Base-by-base conservation (phyloP, 257 asterid species). In the Solanum medicagineum region DNA sequence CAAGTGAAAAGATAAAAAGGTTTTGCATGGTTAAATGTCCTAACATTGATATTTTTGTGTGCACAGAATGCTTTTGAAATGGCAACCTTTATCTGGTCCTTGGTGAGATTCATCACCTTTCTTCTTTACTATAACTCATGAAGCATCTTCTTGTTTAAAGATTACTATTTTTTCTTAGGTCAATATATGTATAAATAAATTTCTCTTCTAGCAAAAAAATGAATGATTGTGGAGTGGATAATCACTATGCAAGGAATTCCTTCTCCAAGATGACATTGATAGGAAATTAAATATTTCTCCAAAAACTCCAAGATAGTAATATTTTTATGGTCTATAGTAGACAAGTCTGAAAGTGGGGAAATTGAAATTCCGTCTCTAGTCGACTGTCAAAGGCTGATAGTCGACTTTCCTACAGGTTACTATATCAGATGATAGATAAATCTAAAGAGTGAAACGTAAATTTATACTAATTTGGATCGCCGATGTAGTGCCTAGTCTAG, bases 41-140 rank as follows among this genome's bases (percentile, higher is more conserved):
- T 81, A 70, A 53, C 56, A 56, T 51, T 19, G 29, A 55, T 66
- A 81, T n/a, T n/a, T 4, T 51, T 85, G 57, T 13, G 26, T 85
- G 19, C 88, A 90, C 95, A 95, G 97, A 96, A 94, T 88, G 96
- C 99, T 88, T 95, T 95, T 86, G 99, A 96, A 92, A 93, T 96
- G 99, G 99, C 98, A 57, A 93, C 98, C 10, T 96, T 94, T 86
- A 89, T 93, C 85, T 96, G 99, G 98, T 93, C 95, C 85, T 85
- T 93, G 97, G 99, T 96, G 91, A 88, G 93, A 45, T 60, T 80
- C 16, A 53, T 15, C 29, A 83, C 79, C 14, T 60, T 81, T 81
- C 16, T 26, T 85, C 63, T 47, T 81, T 55, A n/a, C 53, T 83
- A 13, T 7, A 29, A 29, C 49, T 22, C 51, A 55, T 66, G 44